These are phyloP conservation scores for Trypethelium eluteriae DNA, from an alignment of 495 filamentous ascomycete species.

Conservation along the genomic window DNA sequence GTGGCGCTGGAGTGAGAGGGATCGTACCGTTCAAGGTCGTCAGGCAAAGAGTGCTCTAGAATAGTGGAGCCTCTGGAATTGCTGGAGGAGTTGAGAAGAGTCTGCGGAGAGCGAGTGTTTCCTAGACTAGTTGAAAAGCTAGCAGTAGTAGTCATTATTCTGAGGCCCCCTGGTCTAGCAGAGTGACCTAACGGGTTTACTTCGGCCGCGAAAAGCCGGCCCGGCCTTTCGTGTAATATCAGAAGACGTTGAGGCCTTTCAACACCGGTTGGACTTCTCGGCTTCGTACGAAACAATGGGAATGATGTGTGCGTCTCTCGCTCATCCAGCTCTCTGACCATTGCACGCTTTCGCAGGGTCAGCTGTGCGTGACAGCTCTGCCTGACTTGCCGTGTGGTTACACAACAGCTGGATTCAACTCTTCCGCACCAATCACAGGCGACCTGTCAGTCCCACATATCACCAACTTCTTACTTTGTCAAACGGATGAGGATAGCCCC, in stretches of 20 bases:
- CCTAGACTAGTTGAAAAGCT: neutral
- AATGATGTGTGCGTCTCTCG: neutral
- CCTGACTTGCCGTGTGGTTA: neutral
- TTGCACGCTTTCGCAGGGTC: neutral
- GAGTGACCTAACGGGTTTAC: neutral
- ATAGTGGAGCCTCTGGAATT: neutral
- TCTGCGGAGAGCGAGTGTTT: neutral
- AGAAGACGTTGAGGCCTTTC: neutral
- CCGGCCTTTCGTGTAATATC: too few relatives aligned
- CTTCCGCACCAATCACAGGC: too few relatives aligned
- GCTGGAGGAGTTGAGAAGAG: neutral
- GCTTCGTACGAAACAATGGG: neutral
- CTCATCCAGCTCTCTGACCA: neutral
- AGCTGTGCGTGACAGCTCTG: neutral
- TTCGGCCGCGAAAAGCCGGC: neutral
- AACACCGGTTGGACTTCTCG: neutral
- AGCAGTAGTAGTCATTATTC: neutral
- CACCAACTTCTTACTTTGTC: too few relatives aligned
- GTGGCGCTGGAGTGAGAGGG: neutral
- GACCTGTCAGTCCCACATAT: too few relatives aligned
- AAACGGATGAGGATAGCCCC: too few relatives aligned
- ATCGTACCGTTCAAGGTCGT: neutral
- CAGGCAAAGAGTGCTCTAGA: neutral
- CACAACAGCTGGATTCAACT: too few relatives aligned
- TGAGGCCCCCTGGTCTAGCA: neutral